These are phyloP conservation scores for Escovopsis sp. DNA, from an alignment of 2,329 filamentous ascomycete species.

Conservation along the genomic window DNA sequence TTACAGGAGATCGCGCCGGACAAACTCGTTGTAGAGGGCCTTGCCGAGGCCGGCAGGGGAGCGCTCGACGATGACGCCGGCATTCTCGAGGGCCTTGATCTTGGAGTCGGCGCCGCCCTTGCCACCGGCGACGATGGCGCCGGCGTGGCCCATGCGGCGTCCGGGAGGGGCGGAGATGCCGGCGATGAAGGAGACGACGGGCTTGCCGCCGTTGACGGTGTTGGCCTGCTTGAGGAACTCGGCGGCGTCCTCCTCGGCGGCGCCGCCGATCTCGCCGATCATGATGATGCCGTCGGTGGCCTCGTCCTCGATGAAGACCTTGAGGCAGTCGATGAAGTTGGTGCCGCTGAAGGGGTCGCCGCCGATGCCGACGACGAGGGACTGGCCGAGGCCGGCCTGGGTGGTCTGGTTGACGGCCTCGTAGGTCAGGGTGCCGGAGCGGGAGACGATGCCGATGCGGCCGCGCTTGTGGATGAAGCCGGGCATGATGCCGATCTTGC, in stretches of 20 bases:
- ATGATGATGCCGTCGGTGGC: constrained; percentile 99
- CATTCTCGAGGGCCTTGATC: constrained; percentile 84
- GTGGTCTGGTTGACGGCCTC: constrained; percentile 99
- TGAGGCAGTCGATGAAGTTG: constrained; percentile 99
- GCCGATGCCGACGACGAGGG: constrained; percentile 93
- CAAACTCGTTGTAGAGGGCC: constrained; percentile 87
- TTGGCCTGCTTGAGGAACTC: constrained; percentile 92
- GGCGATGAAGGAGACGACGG: constrained; percentile 94
- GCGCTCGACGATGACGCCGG: constrained; percentile 91
- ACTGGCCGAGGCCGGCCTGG: constrained; percentile 90
- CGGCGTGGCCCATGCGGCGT: constrained; percentile 95
- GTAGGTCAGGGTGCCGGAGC: constrained; percentile 96
- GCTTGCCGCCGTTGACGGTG: constrained; percentile 71
- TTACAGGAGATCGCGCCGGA: constrained; percentile 90
- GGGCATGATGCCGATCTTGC: constrained; percentile 99
- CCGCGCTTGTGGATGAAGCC: constrained; percentile 99
- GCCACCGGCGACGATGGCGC: constrained; percentile 92
- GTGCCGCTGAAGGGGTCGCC: constrained; percentile 98
- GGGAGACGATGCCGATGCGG: constrained; percentile 95
- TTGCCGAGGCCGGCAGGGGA: constrained; percentile 87
- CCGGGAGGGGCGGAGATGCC: constrained; percentile 95
- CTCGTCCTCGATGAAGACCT: constrained; percentile 88
- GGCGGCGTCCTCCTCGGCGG: constrained; percentile 93
- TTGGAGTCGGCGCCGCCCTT: constrained; percentile 98
- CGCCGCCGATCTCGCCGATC: constrained; percentile 98